phyloP scores from a whole-genome alignment of 202 grass and related monocot species.

The Zoysia matrella region DNA sequence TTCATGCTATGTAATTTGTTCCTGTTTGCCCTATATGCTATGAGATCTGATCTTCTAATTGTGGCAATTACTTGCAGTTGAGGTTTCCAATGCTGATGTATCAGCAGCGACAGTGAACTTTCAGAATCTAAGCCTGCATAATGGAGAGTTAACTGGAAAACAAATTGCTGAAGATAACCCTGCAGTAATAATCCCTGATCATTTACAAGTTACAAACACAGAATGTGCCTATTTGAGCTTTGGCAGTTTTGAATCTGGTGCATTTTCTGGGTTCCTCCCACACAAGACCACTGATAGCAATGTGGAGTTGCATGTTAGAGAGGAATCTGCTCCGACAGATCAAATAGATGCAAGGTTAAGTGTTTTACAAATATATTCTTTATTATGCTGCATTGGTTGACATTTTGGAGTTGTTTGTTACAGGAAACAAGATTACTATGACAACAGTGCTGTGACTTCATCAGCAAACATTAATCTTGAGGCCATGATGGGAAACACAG shows the following conservation, averaged over 20 bases:
- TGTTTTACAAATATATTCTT: slow-evolving; percentile 3
- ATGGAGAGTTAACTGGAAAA: slow-evolving; percentile 48
- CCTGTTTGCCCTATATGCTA: not conserved
- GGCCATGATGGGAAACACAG: slow-evolving; percentile 60
- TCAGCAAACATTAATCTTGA: slow-evolving; percentile 58
- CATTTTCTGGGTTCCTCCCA: slow-evolving; percentile 79
- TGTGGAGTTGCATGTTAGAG: slow-evolving; percentile 51
- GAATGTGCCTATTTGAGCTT: slow-evolving; percentile 92
- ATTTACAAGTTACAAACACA: slow-evolving; percentile 88
- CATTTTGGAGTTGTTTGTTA: slow-evolving; percentile 25
- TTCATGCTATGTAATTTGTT: not conserved
- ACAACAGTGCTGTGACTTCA: slow-evolving; percentile 48
- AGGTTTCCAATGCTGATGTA: slow-evolving; percentile 40
- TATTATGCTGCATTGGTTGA: slow-evolving; percentile 14
- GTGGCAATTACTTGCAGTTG: slow-evolving; percentile 48
- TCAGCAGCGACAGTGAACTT: slow-evolving; percentile 56
- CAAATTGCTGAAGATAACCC: slow-evolving; percentile 69
- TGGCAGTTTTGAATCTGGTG: slow-evolving; percentile 46
- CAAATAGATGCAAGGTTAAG: slow-evolving; percentile 72
- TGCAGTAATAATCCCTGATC: slow-evolving; percentile 98
- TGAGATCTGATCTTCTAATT: slow-evolving; percentile 16
- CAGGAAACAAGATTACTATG: slow-evolving; percentile 85
- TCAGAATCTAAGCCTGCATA: slow-evolving; percentile 72
- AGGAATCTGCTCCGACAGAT: slow-evolving; percentile 66
- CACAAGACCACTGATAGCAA: slow-evolving; percentile 58